Conservation (phyloP, 495 filamentous ascomycete genomes). For the Neurospora terricola region DNA sequence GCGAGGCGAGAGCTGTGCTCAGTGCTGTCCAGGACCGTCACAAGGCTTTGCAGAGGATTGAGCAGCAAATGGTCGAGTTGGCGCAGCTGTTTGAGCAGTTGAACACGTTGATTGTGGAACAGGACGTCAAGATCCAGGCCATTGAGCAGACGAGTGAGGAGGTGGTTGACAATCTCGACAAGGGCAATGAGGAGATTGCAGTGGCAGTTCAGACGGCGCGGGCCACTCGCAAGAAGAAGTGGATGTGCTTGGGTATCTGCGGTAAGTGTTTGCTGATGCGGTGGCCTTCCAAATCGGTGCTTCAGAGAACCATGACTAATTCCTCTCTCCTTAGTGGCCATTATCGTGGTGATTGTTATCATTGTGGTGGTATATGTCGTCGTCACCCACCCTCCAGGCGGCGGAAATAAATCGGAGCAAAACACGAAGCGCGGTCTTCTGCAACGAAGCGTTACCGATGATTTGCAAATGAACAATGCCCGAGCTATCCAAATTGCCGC, state of each 20-base stretch:
- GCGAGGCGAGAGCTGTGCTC: constrained; percentile 68
- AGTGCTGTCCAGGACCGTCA: constrained; percentile 74
- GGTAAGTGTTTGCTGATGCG: constrained; percentile 45
- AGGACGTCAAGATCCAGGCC: constrained; percentile 62
- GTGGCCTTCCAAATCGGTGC: background rate
- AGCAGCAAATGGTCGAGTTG: constrained; percentile 76
- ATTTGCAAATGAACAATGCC: constrained; percentile 20
- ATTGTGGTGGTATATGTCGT: constrained; percentile 38
- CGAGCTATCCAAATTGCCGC: constrained; percentile 17
- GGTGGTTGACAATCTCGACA: constrained; percentile 63
- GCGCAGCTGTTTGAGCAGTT: constrained; percentile 59
- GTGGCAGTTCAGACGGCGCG: constrained; percentile 71
- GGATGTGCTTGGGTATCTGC: constrained; percentile 80
- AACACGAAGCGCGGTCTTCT: constrained; percentile 18
- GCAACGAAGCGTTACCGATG: constrained; percentile 15
- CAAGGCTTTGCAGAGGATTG: constrained; percentile 82
- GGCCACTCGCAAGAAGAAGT: constrained; percentile 86
- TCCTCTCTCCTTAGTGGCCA: constrained; percentile 27
- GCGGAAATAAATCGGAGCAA: background rate
- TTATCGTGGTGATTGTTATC: constrained; percentile 41
- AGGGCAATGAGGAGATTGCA: constrained; percentile 71
- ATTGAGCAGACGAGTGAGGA: constrained; percentile 79
- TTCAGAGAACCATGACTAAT: background rate
- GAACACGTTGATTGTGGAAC: constrained; percentile 69
- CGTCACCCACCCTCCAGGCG: constrained; percentile 17